Base-by-base conservation (phyloP, 2,329 filamentous ascomycete species). In the Hortaea werneckii region DNA sequence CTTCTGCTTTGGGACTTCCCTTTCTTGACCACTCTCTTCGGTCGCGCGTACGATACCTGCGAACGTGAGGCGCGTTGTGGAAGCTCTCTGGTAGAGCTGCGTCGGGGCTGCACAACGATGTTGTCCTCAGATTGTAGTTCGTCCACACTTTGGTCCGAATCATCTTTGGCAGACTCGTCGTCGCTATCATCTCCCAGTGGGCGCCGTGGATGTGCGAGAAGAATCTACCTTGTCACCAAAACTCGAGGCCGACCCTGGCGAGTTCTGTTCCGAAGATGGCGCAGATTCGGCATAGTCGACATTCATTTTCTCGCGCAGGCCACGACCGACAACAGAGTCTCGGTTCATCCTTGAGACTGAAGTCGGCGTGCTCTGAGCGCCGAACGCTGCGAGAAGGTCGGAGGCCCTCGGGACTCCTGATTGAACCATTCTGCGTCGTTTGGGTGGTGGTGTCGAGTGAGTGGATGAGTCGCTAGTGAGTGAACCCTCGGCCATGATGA, bases 111-210 rank as follows among this genome's bases (percentile, higher is more conserved):
- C 13, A 45, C 53, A 20, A 53, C 52, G n/a, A 58, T 53, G 4
- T 49, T 45, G 43, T 57, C 50, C n/a, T 53, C 53, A 4, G 46
- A 39, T 8, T 92, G 85, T 50, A 95, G 79, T 40, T 82, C 81
- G 50, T 94, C 78, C 9, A 9, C n/a, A 58, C 82, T 79, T 60
- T 87, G 84, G 2, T 29, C 12, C 20, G 11, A 35, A 3, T 37
- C 1, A 7, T 29, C 38, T 28, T 5, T 12, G 43, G 10, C 42
- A 46, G 55, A 34, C 40, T 60, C 57, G 40, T 59, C 57, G 10
- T 54, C 51, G 43, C 53, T 55, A 4, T 47, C 47, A 9, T 48
- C 40, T 11, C 34, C 37, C 41, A 37, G 44, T 44, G 35, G 30
- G 12, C 27, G 40, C 26, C 11, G 29, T 20, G 32, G 48, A 55